Conservation (phyloP, 257 asterid species). For the Nicotiana undulata region DNA sequence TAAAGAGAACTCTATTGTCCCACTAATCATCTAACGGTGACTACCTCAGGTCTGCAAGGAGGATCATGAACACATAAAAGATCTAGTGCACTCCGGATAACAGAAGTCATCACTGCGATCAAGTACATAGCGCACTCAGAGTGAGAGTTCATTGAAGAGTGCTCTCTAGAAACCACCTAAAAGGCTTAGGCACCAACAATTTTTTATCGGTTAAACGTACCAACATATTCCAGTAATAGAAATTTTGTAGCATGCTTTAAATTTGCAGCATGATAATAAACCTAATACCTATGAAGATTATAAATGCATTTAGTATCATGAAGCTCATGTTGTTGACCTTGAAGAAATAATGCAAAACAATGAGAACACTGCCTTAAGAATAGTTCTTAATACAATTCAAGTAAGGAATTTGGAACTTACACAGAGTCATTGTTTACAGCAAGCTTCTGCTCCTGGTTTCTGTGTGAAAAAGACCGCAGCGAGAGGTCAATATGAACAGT, state of each 20-base stretch:
- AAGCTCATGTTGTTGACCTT: not conserved
- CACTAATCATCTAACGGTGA: not conserved
- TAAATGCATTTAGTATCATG: not conserved
- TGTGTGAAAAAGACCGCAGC: constrained; percentile 36
- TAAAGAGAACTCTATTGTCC: not conserved
- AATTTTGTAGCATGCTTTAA: not conserved
- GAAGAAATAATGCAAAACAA: not conserved
- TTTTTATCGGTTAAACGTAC: not conserved
- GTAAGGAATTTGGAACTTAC: constrained; percentile 35
- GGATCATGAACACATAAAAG: not conserved
- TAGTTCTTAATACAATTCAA: constrained; percentile 2
- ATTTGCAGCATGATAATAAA: not conserved
- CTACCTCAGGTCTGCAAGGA: not conserved
- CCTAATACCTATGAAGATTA: not conserved
- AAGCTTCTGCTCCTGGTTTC: constrained; percentile 17
- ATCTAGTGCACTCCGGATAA: not conserved
- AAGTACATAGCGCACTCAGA: not conserved
- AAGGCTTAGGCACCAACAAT: not conserved
- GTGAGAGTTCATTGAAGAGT: not conserved
- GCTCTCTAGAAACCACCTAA: not conserved
- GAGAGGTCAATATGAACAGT: constrained; percentile 76
- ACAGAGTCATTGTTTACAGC: constrained; percentile 18
- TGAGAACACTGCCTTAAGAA: not conserved
- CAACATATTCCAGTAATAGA: not conserved
- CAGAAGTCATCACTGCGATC: not conserved